These are phyloP conservation scores for Suhomyces anneliseae DNA, from an alignment of 1,139 yeast genomes.

Conservation along the genomic window DNA sequence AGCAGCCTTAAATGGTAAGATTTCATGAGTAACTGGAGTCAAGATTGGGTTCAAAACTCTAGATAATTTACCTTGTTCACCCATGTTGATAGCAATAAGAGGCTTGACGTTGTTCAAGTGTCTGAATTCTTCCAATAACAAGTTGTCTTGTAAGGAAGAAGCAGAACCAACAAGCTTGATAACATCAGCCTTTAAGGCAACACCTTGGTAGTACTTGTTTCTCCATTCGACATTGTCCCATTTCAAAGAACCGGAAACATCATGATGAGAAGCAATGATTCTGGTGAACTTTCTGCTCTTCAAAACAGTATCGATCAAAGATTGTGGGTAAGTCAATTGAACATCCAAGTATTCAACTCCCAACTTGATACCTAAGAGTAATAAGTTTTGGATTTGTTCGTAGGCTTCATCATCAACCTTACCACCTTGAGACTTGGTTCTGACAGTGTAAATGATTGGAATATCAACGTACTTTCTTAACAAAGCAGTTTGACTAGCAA, in stretches of 20 bases:
- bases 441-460: conserved; percentile 80
- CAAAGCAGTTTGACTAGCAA: conserved; percentile 71
- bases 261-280: conserved; percentile 82
- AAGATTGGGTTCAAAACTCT: conserved; percentile 71
- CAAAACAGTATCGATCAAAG: conserved; percentile 30
- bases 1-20: conserved; percentile 66
- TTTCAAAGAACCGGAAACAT: conserved; percentile 56
- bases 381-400: conserved; percentile 50
- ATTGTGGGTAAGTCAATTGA: conserved; percentile 46
- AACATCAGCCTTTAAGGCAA: conserved; percentile 65
- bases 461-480: conserved; percentile 61
- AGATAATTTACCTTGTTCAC: conserved; percentile 72
- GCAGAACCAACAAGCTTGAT: conserved; percentile 87
- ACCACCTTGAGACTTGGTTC: conserved; percentile 84
- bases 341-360: conserved; percentile 59
- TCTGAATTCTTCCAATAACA: conserved; percentile 69
- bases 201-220: conserved; percentile 66
- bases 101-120: conserved; percentile 53
- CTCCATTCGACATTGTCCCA: conserved; percentile 80
- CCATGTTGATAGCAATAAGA: conserved; percentile 82
- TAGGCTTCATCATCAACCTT: conserved; percentile 53
- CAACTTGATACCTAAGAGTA: conserved; percentile 64
- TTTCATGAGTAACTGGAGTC: conserved; percentile 80
- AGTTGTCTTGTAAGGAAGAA: conserved; percentile 60
- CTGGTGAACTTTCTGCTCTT: conserved; percentile 56